These are phyloP conservation scores for Curvularia sp. DNA, from an alignment of 2,329 filamentous ascomycete genomes.

Conservation along the genomic window DNA sequence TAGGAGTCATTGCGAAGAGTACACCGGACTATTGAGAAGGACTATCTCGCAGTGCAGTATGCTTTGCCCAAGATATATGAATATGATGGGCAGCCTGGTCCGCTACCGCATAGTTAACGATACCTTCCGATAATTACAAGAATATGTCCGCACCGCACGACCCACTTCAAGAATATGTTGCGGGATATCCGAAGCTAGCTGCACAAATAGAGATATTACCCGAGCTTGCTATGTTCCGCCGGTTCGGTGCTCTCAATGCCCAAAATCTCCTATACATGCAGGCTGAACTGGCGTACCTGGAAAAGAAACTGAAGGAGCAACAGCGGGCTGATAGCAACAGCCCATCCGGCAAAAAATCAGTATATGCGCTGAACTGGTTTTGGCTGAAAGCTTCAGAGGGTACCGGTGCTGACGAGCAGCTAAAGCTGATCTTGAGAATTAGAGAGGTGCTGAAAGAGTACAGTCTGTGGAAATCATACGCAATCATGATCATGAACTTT, in stretches of 20 bases:
- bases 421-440: neutral
- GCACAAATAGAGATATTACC: slow-evolving; percentile 8
- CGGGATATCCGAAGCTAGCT: slow-evolving; percentile 16
- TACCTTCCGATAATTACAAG: neutral
- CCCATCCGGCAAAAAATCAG: neutral
- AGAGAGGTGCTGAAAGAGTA: slow-evolving; percentile 1
- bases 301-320: neutral
- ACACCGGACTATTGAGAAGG: neutral
- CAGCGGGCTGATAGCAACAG: neutral
- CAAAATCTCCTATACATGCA: slow-evolving; percentile 19
- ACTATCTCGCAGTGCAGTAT: neutral
- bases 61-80: neutral
- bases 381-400: neutral
- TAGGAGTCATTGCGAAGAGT: neutral
- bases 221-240: slow-evolving; percentile 15
- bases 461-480: neutral
- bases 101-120: neutral
- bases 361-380: neutral
- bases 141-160: neutral
- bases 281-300: slow-evolving; percentile 6
- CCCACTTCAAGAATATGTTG: neutral
- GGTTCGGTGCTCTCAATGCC: slow-evolving; percentile 19
- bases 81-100: neutral
- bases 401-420: neutral
- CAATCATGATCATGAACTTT: neutral